Evolutionary conservation across 805 yeast species (phyloP), one percentile per base, ranked within the genome.

Genomic region (Lachancea mirantina): DNA sequence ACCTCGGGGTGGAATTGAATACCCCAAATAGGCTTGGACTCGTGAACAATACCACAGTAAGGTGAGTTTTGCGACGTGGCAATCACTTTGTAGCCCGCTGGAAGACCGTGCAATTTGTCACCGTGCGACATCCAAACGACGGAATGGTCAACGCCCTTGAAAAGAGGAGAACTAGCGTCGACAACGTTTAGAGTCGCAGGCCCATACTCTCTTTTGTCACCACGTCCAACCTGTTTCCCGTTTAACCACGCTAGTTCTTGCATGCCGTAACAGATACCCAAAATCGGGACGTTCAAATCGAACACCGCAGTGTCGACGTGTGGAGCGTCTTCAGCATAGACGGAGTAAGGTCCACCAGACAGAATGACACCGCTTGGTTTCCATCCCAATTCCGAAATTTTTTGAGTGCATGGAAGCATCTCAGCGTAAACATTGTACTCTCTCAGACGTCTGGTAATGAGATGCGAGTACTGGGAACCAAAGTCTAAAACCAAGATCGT

Each of bases 41-140:
- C 76, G 63, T 84, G 78, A 36, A 87, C 76, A 61, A 92, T 80
- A 58, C 94, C 97, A 50, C 96, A 94, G 65, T 55, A 92, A 38
- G 97, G 98, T 26, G 97, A 92, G 74, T 92, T 92, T 48, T 72
- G 84, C 35, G 96, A 81, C 26, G 85, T 77, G 35, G 96, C 98
- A 41, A 88, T 85, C 40, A 82, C 74, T 60, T 79, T 76, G 74
- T 76, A 92, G 23, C 94, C 95, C 27, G 73, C 71, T 51, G 98
- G 98, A 48, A 92, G 72, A 34, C 89, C 83, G 51, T 77, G 78
- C 54, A 92, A 72, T 70, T 92, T 92, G 67, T 92, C 98, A 56
- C 95, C 95, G 64, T 92, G 98, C 30, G 97, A 88, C 98, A 92
- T 92, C 98, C 98, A 92, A 42, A 92, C 96, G 60, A 81, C 88